Evolutionary conservation across 1,284 basidiomycete genomes (phyloP).

Genomic region (Apiotrichum domesticum): DNA sequence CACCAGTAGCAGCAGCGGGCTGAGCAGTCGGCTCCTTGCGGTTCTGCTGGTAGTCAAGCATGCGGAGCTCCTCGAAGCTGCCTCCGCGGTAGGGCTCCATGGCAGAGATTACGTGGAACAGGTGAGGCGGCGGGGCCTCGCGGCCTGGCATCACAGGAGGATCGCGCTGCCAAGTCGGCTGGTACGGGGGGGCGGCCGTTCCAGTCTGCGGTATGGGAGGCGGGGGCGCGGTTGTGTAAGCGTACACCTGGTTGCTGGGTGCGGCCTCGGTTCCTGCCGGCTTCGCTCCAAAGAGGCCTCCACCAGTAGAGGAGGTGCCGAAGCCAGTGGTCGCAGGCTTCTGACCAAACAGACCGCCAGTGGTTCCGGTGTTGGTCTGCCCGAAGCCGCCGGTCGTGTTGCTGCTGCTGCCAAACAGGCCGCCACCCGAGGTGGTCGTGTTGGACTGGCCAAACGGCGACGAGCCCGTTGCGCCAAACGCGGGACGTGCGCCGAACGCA

Average conservation of each 20-base stretch:
- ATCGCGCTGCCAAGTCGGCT: conserved; percentile 43
- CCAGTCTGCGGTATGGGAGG: conserved; percentile 35
- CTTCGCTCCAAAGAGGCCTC: conserved; percentile 16
- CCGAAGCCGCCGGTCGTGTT: conserved; percentile 31
- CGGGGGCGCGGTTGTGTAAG: conserved; percentile 21
- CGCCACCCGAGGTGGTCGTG: conserved; percentile 11
- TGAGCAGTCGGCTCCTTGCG: conserved; percentile 49
- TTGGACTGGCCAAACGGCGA: conserved; percentile 40
- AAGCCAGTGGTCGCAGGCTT: conserved; percentile 33
- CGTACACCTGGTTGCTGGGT: conserved; percentile 23
- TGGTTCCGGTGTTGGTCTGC: conserved; percentile 21
- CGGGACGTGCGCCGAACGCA: conserved; percentile 33
- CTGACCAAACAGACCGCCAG: conserved; percentile 33
- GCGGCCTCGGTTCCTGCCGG: conserved; percentile 3
- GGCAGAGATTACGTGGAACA: conserved; percentile 43
- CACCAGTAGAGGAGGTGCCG: conserved; percentile 14
- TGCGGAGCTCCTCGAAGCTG: conserved; percentile 47
- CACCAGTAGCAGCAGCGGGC: conserved; percentile 26
- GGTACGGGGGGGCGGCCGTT: conserved; percentile 34
- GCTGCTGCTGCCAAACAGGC: conserved; percentile 28
- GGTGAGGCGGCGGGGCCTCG: conserved; percentile 19
- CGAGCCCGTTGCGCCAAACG: conserved; percentile 37
- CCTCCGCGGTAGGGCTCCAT: conserved; percentile 40
- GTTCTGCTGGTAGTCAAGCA: conserved; percentile 53
- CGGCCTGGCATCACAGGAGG: conserved; percentile 13